Evolutionary conservation across 768 basidiomycete genomes (phyloP).

Genomic region (Gloeostereum incarnatum): DNA sequence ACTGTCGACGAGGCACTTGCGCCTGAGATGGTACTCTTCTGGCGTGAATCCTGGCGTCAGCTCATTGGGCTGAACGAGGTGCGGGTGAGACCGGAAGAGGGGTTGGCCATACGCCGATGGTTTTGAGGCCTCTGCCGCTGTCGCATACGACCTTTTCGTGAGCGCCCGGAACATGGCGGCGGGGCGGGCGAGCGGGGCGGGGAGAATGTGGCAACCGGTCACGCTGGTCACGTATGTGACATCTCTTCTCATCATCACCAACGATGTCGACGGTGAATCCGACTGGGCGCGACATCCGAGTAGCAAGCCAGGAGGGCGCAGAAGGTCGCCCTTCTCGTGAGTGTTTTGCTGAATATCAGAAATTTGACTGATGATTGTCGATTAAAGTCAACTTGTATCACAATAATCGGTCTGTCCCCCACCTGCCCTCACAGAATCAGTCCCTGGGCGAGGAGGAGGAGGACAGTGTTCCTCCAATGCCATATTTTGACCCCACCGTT

Average conservation of each 20-base stretch:
- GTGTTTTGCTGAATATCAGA: slow-evolving; percentile 5
- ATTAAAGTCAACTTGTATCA: slow-evolving; percentile 21
- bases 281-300: slow-evolving; percentile 16
- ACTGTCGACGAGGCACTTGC: slow-evolving; percentile 60
- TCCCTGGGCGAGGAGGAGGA: slow-evolving; percentile 20
- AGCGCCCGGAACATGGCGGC: too few species aligned
- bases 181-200: too few species aligned
- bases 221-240: too few species aligned
- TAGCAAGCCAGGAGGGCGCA: slow-evolving; percentile 9
- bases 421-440: slow-evolving; percentile 29
- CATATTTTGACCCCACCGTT: slow-evolving; percentile 35
- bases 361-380: neutral
- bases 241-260: too few species aligned
- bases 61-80: slow-evolving; percentile 62
- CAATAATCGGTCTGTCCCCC: slow-evolving; percentile 38
- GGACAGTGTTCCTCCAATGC: slow-evolving; percentile 15
- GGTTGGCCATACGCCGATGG: slow-evolving; percentile 81
- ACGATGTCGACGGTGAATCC: slow-evolving; percentile 24
- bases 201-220: too few species aligned
- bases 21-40: slow-evolving; percentile 68
- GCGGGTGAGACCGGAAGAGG: slow-evolving; percentile 67
- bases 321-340: slow-evolving; percentile 11
- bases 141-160: too few species aligned
- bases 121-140: too few species aligned
- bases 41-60: slow-evolving; percentile 76